Conservation (phyloP, 306 rosid genomes). For the Vicia villosa region DNA sequence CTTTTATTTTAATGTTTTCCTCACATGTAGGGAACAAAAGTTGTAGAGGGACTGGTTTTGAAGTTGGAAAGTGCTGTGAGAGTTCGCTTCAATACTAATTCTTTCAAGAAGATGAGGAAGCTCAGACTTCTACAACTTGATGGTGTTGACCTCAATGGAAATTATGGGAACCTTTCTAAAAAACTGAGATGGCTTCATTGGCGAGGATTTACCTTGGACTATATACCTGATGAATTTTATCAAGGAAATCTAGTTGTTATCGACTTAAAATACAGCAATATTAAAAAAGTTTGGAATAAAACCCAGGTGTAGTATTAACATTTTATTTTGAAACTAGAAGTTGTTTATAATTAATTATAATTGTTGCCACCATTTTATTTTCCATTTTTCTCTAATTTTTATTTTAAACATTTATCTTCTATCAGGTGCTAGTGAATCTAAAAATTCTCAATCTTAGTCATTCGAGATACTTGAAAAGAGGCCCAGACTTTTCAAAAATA, state of each 20-base stretch:
- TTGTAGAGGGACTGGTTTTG: constrained; percentile 29
- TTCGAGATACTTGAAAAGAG: constrained; percentile 2
- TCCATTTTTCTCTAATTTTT: not conserved
- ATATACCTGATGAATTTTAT: constrained; percentile 35
- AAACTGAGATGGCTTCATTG: constrained; percentile 45
- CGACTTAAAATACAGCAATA: constrained; percentile 36
- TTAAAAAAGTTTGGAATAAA: constrained; percentile 40
- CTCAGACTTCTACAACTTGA: constrained; percentile 47
- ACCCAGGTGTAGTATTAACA: constrained; percentile 19
- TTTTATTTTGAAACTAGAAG: not conserved
- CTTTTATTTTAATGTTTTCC: not conserved
- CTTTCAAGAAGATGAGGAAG: constrained; percentile 44
- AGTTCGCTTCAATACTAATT: constrained; percentile 15
- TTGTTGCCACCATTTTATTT: not conserved
- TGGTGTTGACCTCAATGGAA: constrained; percentile 32
- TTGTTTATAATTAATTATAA: no score
- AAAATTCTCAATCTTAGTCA: constrained; percentile 43
- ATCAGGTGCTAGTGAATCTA: constrained; percentile 17
- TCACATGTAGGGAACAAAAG: constrained; percentile 25
- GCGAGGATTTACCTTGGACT: constrained; percentile 38
- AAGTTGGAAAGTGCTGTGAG: not conserved
- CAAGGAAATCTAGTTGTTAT: constrained; percentile 37
- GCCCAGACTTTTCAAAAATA: constrained; percentile 41
- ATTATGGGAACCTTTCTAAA: constrained; percentile 34
- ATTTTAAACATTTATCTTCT: not conserved